These are phyloP conservation scores for Penicillium coprophilum DNA, from an alignment of 495 filamentous ascomycete genomes.

Conservation along the genomic window DNA sequence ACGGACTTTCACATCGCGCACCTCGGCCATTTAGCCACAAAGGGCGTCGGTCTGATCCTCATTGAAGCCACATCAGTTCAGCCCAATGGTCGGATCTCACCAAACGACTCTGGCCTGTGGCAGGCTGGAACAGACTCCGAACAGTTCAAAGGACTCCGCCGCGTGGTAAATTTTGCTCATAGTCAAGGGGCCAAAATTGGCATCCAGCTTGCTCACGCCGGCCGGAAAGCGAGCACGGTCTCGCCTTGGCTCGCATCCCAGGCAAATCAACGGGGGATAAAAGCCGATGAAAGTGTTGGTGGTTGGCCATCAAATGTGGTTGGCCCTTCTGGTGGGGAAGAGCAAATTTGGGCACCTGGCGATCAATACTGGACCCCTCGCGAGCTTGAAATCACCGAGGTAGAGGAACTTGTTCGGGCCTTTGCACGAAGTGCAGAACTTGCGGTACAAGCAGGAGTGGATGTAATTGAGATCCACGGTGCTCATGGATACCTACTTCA, in stretches of 20 bases:
- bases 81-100: slow-evolving; percentile 68
- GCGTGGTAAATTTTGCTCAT: slow-evolving; percentile 59
- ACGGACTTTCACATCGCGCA: slow-evolving; percentile 71
- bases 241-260: slow-evolving; percentile 57
- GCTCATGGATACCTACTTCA: slow-evolving; percentile 70
- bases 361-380: slow-evolving; percentile 37
- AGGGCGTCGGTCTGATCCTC: slow-evolving; percentile 63
- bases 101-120: slow-evolving; percentile 70
- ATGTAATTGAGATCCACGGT: slow-evolving; percentile 61
- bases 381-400: slow-evolving; percentile 52
- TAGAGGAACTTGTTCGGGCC: slow-evolving; percentile 59
- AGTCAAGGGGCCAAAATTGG: slow-evolving; percentile 66
- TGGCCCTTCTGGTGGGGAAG: slow-evolving; percentile 52
- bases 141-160: slow-evolving; percentile 64
- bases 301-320: slow-evolving; percentile 71
- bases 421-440: slow-evolving; percentile 61
- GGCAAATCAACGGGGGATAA: slow-evolving; percentile 35
- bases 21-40: slow-evolving; percentile 61
- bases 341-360: slow-evolving; percentile 49
- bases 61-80: slow-evolving; percentile 69
- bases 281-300: slow-evolving; percentile 51
- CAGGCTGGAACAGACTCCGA: slow-evolving; percentile 45
- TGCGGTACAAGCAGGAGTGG: slow-evolving; percentile 65
- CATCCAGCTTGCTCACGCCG: slow-evolving; percentile 74
- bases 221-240: slow-evolving; percentile 66